Conservation (phyloP, 1,139 yeast species). For the Nakaseomyces delphensis region DNA sequence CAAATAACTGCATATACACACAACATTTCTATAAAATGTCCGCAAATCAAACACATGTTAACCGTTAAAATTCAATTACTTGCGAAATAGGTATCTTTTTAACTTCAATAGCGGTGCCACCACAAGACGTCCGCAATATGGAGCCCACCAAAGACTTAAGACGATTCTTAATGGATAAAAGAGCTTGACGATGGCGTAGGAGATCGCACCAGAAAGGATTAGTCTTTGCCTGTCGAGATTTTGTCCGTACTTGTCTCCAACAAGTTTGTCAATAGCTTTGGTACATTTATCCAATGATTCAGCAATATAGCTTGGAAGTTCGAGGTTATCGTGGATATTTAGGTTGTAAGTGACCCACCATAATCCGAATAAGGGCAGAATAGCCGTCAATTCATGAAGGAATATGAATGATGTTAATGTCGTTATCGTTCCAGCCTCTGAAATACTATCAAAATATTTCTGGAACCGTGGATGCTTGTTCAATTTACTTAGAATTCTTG, state of each 20-base stretch:
- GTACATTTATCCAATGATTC: conserved; percentile 21
- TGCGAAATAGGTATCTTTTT: conserved; percentile 3
- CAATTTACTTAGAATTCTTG: conserved; percentile 20
- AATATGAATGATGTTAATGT: conserved; percentile 66
- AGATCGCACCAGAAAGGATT: conserved; percentile 77
- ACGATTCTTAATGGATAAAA: conserved; percentile 28
- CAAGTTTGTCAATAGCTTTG: conserved; percentile 25
- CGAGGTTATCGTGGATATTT: conserved; percentile 36
- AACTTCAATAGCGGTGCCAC: conserved; percentile 19
- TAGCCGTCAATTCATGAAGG: conserved; percentile 80
- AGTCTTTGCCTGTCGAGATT: conserved; percentile 30
- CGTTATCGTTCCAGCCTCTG: conserved; percentile 49
- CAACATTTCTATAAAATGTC: too few species aligned
- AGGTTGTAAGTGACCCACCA: conserved; percentile 67
- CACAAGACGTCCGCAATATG: conserved; percentile 24
- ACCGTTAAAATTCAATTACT: background rate
- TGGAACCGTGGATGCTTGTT: conserved; percentile 20
- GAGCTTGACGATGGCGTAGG: conserved; percentile 69
- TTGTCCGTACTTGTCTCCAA: conserved; percentile 22
- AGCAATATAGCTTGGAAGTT: conserved; percentile 18
- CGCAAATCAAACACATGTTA: too few species aligned
- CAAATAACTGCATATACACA: too few species aligned
- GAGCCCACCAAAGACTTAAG: conserved; percentile 32
- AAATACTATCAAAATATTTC: conserved; percentile 21
- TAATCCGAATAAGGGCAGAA: conserved; percentile 64